phyloP scores from a whole-genome alignment of 2,329 filamentous ascomycete species.

The Cryphonectria parasitica region DNA sequence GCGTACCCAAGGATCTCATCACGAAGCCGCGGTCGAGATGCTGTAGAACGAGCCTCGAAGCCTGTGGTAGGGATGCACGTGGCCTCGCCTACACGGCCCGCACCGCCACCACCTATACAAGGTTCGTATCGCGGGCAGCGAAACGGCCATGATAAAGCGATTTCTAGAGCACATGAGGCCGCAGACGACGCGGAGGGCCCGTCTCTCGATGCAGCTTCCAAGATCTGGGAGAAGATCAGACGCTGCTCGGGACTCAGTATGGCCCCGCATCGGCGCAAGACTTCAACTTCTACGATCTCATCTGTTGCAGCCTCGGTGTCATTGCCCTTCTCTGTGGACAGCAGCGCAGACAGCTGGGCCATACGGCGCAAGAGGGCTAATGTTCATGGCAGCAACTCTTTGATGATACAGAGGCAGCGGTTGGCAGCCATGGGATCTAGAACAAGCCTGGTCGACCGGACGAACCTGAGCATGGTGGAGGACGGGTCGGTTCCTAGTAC shows the following conservation, averaged over 20 bases:
- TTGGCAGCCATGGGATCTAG: constrained; percentile 11
- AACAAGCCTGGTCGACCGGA: constrained; percentile 23
- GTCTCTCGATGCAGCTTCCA: constrained; percentile 18
- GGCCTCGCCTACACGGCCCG: constrained; percentile 9
- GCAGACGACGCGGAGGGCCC: neutral
- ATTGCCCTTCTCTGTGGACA: constrained; percentile 4
- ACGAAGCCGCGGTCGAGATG: constrained; percentile 29
- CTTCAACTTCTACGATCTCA: constrained; percentile 4
- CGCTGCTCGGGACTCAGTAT: constrained; percentile 25
- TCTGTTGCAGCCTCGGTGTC: constrained; percentile 16
- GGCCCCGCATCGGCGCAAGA: neutral
- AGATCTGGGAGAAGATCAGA: constrained; percentile 26
- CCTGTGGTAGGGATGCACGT: neutral
- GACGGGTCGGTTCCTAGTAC: neutral
- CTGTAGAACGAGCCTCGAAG: neutral
- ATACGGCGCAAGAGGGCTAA: constrained; percentile 7
- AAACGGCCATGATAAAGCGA: neutral
- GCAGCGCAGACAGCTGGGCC: neutral
- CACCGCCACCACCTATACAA: constrained; percentile 1
- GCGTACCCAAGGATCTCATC: constrained; percentile 12
- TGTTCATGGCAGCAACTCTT: neutral
- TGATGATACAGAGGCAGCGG: constrained; percentile 3
- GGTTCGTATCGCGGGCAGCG: neutral
- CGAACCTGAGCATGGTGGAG: constrained; percentile 23
- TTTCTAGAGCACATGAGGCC: neutral